Base-by-base conservation (phyloP, 768 basidiomycete species). In the Cystofilobasidium ferigula region DNA sequence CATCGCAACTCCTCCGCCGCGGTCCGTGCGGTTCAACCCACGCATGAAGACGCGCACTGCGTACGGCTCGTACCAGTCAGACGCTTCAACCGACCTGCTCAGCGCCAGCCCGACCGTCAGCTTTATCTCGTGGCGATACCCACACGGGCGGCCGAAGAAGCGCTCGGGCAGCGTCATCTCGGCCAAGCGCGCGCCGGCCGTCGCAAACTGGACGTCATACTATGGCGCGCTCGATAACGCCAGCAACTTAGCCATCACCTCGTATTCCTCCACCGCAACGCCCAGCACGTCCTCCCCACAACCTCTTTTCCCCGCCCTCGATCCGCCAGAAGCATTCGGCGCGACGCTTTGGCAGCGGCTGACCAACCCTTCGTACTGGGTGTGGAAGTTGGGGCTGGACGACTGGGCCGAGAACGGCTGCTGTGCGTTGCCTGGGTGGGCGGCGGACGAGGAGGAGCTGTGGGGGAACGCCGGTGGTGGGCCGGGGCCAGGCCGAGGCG, bases 1-100 rank as follows among this genome's bases (percentile, higher is more conserved):
- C n/a, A 24, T 51, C 45, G 20, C 48, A 2, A 18, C n/a, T 14
- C 24, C n/a, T 14, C n/a, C 28, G 9, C 28, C 51, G 14, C 58
- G 58, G 24, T 43, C 58, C 1, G 58, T 60, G 20, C 58, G 58
- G n/a, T 60, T 60, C 38, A 60, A 60, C 36, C 58, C 58, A 16
- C 58, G 58, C 18, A 60, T 45, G 26, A 40, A 42, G 28, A 40
- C 43, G 38, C 58, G 58, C 18, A 60, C 58, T n/a, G 58, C 58
- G 1, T 60, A 60, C 38, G 58, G 58, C 10, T 43, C 40, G 24
- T 60, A 60, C 22, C 43, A 40, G 34, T 60, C 58, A 24, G 58
- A 60, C 58, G 18, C 16, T 28, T 42, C 38, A 6, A 24, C 26
- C 36, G 58, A 60, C 38, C 58, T 60, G 3, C 6, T 42, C 36